Conservation (phyloP, 2,329 filamentous ascomycete species). For the Magnaporthiopsis poae region DNA sequence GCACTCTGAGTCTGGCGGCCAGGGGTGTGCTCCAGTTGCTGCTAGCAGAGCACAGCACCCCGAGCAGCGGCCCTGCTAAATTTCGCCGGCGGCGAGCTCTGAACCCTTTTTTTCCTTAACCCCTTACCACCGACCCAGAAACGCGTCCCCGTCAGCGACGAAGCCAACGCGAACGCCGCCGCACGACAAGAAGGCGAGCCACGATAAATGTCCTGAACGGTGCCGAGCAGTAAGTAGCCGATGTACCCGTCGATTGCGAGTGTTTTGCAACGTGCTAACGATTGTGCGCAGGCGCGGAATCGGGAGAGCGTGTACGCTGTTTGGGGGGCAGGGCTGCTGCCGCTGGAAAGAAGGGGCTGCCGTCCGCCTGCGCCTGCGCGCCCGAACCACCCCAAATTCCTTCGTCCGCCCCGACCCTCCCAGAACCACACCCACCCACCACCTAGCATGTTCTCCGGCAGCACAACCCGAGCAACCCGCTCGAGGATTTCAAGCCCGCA, state of each 20-base stretch:
- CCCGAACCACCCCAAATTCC: background rate
- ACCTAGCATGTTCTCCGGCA: background rate
- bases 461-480: slow-evolving; percentile 40
- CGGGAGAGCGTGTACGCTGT: background rate
- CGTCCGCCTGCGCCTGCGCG: background rate
- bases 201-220: background rate
- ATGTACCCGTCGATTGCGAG: background rate
- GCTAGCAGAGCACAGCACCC: background rate
- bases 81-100: background rate
- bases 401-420: background rate
- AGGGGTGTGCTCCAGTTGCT: background rate
- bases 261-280: background rate
- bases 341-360: background rate
- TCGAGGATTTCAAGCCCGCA: slow-evolving; percentile 49
- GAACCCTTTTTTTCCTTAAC: background rate
- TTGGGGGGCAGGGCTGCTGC: background rate
- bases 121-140: background rate
- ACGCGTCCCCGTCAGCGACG: background rate
- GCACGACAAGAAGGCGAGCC: background rate
- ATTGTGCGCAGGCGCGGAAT: background rate
- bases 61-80: background rate
- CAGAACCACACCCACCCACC: background rate
- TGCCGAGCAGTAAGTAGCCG: background rate
- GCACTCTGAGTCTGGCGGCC: background rate
- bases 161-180: background rate